Evolutionary conservation across 345 rosid species (phyloP).

Genomic region (Sonneratia caseolaris): DNA sequence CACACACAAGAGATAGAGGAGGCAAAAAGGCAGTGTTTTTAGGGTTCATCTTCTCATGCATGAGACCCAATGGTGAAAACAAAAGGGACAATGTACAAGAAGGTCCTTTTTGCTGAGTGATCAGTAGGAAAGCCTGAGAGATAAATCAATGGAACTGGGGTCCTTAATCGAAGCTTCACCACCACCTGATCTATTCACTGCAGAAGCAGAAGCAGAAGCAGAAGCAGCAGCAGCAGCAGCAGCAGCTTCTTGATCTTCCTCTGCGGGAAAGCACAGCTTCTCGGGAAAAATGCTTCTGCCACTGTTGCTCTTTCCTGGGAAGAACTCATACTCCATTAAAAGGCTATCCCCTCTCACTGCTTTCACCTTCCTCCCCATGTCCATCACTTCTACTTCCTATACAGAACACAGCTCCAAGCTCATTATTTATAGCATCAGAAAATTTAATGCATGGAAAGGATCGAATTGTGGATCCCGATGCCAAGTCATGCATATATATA

Average conservation of each 20-base stretch:
- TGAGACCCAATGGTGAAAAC: neutral
- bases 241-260: conserved; percentile 15
- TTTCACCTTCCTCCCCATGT: conserved; percentile 19
- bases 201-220: conserved; percentile 22
- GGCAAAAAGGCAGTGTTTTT: neutral
- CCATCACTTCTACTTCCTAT: conserved; percentile 20
- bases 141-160: conserved; percentile 64
- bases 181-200: neutral
- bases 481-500: neutral
- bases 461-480: neutral
- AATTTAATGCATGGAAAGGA: neutral
- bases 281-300: conserved; percentile 25
- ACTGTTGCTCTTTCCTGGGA: conserved; percentile 38
- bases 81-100: neutral
- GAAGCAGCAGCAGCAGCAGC: conserved; percentile 25
- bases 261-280: conserved; percentile 27
- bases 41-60: neutral
- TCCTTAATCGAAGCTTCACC: conserved; percentile 14
- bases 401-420: neutral
- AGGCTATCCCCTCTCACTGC: conserved; percentile 11
- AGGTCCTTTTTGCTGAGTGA: neutral
- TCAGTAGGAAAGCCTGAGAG: conserved; percentile 49
- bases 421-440: neutral
- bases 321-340: conserved; percentile 59
- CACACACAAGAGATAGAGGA: neutral